Percentiles rank a stretch among this genome's conserved stretches.
Evolutionary conservation across 1,284 basidiomycete species (phyloP).

Genomic region (Trichosporon sp.): DNA sequence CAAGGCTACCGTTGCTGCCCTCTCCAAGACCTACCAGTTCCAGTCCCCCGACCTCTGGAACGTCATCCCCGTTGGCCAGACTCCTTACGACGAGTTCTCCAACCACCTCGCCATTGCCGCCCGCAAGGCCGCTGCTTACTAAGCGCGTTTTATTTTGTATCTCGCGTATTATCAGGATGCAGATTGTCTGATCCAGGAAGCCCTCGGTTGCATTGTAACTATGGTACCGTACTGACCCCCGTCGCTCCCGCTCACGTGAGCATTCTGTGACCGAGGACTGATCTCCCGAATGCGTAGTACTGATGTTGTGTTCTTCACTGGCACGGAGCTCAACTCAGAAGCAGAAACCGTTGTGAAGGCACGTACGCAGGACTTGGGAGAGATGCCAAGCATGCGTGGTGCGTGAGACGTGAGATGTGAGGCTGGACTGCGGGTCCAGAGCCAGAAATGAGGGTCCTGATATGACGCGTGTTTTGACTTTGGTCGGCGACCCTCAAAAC

Average conservation of each 20-base stretch:
- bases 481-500: neutral
- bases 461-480: constrained; percentile 19
- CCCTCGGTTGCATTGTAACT: neutral
- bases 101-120: constrained; percentile 81
- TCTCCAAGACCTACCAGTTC: constrained; percentile 95
- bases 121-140: constrained; percentile 75
- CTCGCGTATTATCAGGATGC: constrained; percentile 24
- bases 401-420: constrained; percentile 1
- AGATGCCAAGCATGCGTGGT: neutral
- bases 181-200: constrained; percentile 21
- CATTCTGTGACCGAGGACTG: neutral
- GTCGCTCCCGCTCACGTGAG: neutral
- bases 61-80: constrained; percentile 76
- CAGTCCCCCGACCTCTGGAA: constrained; percentile 98
- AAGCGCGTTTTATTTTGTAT: constrained; percentile 51
- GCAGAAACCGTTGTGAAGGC: too few relatives aligned
- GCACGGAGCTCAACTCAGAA: neutral
- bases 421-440: neutral
- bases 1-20: constrained; percentile 96
- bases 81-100: constrained; percentile 92
- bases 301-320: neutral
- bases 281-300: neutral
- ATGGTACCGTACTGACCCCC: neutral
- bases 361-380: neutral
- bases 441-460: constrained; percentile 11